A percentile compares a stretch with the other conserved stretches of the same genome.
These are phyloP conservation scores for Parastagonospora nodorum DNA, from an alignment of 2,329 filamentous ascomycete genomes.

Conservation along the genomic window DNA sequence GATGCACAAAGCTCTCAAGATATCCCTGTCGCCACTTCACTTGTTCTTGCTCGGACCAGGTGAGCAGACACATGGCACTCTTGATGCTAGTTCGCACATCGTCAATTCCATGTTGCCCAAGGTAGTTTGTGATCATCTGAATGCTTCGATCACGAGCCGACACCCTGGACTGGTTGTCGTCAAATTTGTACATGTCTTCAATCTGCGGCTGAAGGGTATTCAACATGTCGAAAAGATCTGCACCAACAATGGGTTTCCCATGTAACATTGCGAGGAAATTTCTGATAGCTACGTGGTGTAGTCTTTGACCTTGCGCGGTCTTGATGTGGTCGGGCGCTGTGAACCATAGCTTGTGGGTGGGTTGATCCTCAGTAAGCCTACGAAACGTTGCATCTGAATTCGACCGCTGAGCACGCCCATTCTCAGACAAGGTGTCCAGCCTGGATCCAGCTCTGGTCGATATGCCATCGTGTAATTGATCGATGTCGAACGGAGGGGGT, in stretches of 20 bases:
- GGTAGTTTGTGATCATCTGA: conserved; percentile 65
- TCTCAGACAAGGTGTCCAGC: conserved; percentile 18
- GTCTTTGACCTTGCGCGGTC: conserved; percentile 54
- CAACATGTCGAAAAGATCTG: conserved; percentile 67
- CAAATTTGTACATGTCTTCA: conserved; percentile 58
- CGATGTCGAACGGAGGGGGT: conserved; percentile 37
- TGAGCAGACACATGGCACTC: conserved; percentile 64
- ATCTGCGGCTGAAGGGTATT: conserved; percentile 66
- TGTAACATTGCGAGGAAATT: conserved; percentile 72
- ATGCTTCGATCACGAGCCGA: conserved; percentile 54
- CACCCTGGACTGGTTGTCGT: conserved; percentile 38
- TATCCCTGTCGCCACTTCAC: conserved; percentile 71
- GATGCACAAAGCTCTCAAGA: conserved; percentile 70
- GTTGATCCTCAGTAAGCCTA: conserved; percentile 11
- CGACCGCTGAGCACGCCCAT: conserved; percentile 8
- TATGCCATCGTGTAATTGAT: conserved; percentile 24
- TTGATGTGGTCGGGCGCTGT: conserved; percentile 59
- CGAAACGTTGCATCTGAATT: conserved; percentile 20
- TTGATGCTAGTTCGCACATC: conserved; percentile 67
- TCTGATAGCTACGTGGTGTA: conserved; percentile 68
- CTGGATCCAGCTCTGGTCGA: conserved; percentile 19
- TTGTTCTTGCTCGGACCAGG: conserved; percentile 67
- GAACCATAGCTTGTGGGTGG: conserved; percentile 63
- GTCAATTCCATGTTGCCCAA: conserved; percentile 64
- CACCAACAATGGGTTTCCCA: conserved; percentile 67